A percentile compares a stretch with the other conserved stretches of the same genome.
phyloP scores from a whole-genome alignment of 108 stramenopile genomes.

The Hondaea fermentalgiana region DNA sequence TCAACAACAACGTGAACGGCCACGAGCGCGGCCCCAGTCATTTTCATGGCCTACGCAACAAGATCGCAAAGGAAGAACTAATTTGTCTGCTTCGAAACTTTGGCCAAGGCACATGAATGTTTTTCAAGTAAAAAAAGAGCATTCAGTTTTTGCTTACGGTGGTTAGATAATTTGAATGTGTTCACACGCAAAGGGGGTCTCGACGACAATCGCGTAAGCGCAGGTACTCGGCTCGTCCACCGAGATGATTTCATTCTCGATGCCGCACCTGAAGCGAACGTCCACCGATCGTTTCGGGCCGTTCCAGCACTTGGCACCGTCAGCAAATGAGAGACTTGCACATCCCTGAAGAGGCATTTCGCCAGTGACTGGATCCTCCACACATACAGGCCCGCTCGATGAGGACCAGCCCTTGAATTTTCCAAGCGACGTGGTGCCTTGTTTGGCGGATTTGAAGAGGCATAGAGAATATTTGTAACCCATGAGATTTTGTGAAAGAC shows the following conservation, averaged over 20 bases:
- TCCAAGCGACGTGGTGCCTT: slow-evolving; percentile 24
- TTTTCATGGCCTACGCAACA: too few relatives aligned
- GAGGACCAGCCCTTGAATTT: not conserved
- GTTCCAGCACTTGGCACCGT: slow-evolving; percentile 43
- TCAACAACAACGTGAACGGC: too few relatives aligned
- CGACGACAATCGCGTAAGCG: slow-evolving; percentile 29
- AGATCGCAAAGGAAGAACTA: too few relatives aligned
- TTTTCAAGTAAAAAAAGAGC: not conserved
- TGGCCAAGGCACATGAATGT: not conserved
- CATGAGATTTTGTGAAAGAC: not conserved
- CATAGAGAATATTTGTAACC: not conserved
- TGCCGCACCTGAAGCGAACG: slow-evolving; percentile 37
- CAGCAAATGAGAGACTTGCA: slow-evolving; percentile 12
- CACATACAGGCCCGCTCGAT: not conserved
- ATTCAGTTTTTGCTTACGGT: not conserved
- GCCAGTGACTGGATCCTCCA: not conserved
- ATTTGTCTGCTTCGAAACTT: too few relatives aligned
- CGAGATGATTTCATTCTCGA: slow-evolving; percentile 14
- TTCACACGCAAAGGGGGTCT: slow-evolving; percentile 42
- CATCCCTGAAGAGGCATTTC: not conserved
- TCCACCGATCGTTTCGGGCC: slow-evolving; percentile 29
- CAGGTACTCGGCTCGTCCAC: slow-evolving; percentile 48
- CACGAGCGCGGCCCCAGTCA: too few relatives aligned
- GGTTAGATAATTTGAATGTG: not conserved
- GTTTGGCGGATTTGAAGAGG: slow-evolving; percentile 22